These are phyloP conservation scores for Trichoderma sp. DNA, from an alignment of 2,329 filamentous ascomycete genomes.

Conservation along the genomic window DNA sequence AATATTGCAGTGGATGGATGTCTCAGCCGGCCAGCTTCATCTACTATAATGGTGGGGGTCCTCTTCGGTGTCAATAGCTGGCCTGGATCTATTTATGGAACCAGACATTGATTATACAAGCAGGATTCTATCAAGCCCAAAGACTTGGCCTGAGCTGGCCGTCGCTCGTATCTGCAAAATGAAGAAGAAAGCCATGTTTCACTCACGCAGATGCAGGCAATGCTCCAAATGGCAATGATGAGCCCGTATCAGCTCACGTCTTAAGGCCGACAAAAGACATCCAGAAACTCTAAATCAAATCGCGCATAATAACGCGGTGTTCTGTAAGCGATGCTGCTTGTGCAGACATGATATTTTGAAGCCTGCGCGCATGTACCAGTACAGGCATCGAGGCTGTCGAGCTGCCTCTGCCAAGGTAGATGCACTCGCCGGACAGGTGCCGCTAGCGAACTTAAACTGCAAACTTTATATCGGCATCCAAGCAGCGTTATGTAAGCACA, in stretches of 20 bases:
- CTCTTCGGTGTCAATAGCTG: not conserved
- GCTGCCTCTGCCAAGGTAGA: not conserved
- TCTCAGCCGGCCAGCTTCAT: not conserved
- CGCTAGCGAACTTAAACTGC: not conserved
- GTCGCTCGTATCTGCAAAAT: not conserved
- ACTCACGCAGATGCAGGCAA: not conserved
- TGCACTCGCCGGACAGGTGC: not conserved
- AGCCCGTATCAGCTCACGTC: not conserved
- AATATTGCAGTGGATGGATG: not conserved
- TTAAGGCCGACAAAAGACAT: not conserved
- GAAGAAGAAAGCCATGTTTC: not conserved
- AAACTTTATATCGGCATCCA: not conserved
- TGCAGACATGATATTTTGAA: not conserved
- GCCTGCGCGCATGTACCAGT: not conserved
- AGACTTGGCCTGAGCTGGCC: not conserved
- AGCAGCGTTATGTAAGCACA: not conserved
- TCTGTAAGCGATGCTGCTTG: not conserved
- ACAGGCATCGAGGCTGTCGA: not conserved
- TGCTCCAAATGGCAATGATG: not conserved
- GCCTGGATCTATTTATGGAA: not conserved
- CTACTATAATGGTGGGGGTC: not conserved
- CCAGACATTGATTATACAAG: not conserved
- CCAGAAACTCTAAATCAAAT: slow-evolving; percentile 1
- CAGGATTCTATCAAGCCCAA: not conserved
- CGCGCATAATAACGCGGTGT: not conserved